These are phyloP conservation scores for Casaregolazyma lundiana DNA, from an alignment of 1,139 yeast species.

Conservation along the genomic window DNA sequence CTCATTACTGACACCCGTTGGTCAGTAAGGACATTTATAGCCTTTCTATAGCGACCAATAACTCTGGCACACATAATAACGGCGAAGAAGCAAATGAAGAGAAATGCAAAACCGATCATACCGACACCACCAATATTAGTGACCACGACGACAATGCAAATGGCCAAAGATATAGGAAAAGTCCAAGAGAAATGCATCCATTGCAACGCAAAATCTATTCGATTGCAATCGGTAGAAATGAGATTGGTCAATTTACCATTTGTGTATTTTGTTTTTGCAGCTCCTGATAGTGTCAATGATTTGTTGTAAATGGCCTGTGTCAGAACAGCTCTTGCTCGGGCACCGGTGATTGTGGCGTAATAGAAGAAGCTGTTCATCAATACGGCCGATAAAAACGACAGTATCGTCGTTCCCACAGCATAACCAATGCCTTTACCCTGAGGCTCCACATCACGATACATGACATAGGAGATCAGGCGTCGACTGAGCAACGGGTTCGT, in stretches of 20 bases:
- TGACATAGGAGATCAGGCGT: constrained; percentile 48
- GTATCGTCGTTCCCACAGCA: constrained; percentile 49
- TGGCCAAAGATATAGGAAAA: constrained; percentile 62
- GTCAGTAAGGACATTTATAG: constrained; percentile 50
- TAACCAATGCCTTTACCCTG: constrained; percentile 50
- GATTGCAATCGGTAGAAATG: constrained; percentile 73
- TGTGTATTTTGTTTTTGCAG: constrained; percentile 56
- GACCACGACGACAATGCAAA: constrained; percentile 58
- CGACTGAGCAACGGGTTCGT: constrained; percentile 48
- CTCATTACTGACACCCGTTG: constrained; percentile 55
- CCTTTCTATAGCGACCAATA: constrained; percentile 42
- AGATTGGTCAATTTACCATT: constrained; percentile 67
- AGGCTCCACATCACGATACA: constrained; percentile 18
- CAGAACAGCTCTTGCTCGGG: constrained; percentile 60
- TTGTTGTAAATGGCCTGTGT: constrained; percentile 65
- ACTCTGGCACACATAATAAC: constrained; percentile 34
- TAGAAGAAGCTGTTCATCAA: constrained; percentile 60
- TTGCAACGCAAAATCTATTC: constrained; percentile 71
- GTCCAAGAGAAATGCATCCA: constrained; percentile 64
- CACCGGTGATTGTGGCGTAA: constrained; percentile 59
- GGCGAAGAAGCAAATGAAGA: constrained; percentile 32
- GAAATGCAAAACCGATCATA: constrained; percentile 54
- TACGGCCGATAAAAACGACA: constrained; percentile 48
- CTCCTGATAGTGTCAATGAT: constrained; percentile 56
- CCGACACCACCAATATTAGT: constrained; percentile 72